phyloP scores from a whole-genome alignment of 2,329 filamentous ascomycete species.

The Paraphoma sp. region DNA sequence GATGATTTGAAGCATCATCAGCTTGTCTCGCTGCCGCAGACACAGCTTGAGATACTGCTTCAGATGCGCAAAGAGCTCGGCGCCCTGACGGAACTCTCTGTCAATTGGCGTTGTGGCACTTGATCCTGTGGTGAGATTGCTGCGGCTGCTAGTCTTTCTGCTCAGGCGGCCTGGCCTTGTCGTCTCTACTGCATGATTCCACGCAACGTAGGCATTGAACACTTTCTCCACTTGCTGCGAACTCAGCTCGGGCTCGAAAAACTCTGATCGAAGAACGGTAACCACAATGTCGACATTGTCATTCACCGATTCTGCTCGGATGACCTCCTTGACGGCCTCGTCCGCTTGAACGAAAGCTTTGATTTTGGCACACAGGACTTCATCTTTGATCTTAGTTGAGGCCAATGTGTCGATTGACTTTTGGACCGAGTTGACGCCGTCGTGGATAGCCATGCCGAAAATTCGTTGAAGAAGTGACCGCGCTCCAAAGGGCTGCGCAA shows the following conservation, averaged over 20 bases:
- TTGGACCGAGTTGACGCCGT: conserved; percentile 87
- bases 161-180: conserved; percentile 45
- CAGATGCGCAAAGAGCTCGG: conserved; percentile 89
- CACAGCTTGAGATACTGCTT: conserved; percentile 95
- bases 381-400: conserved; percentile 76
- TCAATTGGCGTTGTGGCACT: conserved; percentile 62
- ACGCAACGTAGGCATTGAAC: conserved; percentile 95
- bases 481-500: conserved; percentile 91
- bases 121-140: conserved; percentile 34
- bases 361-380: conserved; percentile 79
- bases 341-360: conserved; percentile 78
- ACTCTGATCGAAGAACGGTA: conserved; percentile 79
- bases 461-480: conserved; percentile 92
- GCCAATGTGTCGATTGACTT: conserved; percentile 81
- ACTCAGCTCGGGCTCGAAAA: conserved; percentile 73
- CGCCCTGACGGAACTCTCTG: conserved; percentile 85
- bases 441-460: conserved; percentile 87
- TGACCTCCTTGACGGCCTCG: conserved; percentile 74
- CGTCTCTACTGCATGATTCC: conserved; percentile 93
- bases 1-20: conserved; percentile 95
- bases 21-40: conserved; percentile 90
- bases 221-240: conserved; percentile 80
- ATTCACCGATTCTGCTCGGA: conserved; percentile 74
- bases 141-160: conserved; percentile 43
- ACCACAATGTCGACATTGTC: conserved; percentile 88